phyloP scores from a whole-genome alignment of 148 eudicot species.

The Fagopyrum esculentum region DNA sequence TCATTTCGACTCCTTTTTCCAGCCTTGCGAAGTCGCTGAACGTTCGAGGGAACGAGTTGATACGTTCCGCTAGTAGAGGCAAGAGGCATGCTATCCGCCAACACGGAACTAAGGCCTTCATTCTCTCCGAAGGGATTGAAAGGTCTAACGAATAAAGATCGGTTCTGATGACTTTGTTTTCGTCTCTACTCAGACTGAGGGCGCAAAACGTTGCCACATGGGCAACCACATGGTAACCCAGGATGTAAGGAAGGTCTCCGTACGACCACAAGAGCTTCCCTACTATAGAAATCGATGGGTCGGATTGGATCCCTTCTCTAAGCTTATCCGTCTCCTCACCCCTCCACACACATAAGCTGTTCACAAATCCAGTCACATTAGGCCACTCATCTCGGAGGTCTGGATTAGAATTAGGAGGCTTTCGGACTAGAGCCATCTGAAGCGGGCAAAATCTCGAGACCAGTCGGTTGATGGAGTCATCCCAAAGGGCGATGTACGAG shows the following conservation, averaged over 20 bases:
- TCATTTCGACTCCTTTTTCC: conserved; percentile 50
- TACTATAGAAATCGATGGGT: conserved; percentile 45
- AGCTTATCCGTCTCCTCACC: conserved; percentile 66
- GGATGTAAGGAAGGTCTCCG: conserved; percentile 50
- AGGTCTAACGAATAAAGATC: conserved; percentile 57
- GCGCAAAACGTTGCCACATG: conserved; percentile 67
- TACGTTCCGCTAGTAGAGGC: conserved; percentile 55
- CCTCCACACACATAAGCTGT: conserved; percentile 65
- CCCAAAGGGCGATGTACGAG: conserved; percentile 75
- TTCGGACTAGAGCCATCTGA: conserved; percentile 47
- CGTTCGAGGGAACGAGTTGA: conserved; percentile 16
- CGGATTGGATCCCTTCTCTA: conserved; percentile 29
- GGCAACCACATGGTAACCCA: conserved; percentile 76
- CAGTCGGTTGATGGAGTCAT: conserved; percentile 67
- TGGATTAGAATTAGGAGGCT: conserved; percentile 16
- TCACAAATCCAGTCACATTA: conserved; percentile 50
- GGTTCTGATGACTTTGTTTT: conserved; percentile 35
- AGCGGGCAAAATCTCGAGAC: conserved; percentile 57
- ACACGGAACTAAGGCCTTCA: conserved; percentile 59
- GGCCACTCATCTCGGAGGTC: conserved; percentile 61
- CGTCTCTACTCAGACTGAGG: conserved; percentile 32
- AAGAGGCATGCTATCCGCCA: conserved; percentile 72
- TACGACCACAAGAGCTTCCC: conserved; percentile 65
- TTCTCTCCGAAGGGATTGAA: conserved; percentile 44
- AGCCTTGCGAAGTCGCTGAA: conserved; percentile 49